Evolutionary conservation across 495 filamentous ascomycete species (phyloP), one percentile per base, ranked within the genome.

Genomic region (Talaromyces liani): DNA sequence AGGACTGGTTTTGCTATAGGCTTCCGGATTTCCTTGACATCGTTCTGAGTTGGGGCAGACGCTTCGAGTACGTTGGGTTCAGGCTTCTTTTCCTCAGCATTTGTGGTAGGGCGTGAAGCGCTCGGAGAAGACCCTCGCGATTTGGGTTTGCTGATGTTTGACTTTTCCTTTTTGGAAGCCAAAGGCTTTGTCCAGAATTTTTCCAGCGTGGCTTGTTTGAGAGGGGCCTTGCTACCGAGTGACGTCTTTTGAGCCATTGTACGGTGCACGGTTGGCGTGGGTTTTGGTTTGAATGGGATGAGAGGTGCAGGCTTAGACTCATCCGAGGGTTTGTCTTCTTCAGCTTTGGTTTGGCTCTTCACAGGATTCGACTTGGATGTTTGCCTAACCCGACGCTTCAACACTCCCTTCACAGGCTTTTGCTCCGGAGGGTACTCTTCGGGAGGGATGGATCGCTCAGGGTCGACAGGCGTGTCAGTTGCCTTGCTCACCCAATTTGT

Each of bases 181-280:
- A 54, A 14, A 54, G 0, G 49, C 22, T 25, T 25, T 56, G 53
- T 29, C 72, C 70, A 74, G 16, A 67, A 67, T 36, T 70, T 68
- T 54, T 71, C 70, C 4, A 72, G 59, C 1, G 70, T 72, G 16
- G 69, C 67, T 60, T 74, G 72, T 27, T 69, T 69, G 4, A 41
- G 24, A 16, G 56, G 31, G 20, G 62, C 33, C 49, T 66, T 69
- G 31, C 7, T 62, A 14, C 64, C 64, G 8, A 51, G 68, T 3
- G 65, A 41, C 2, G 65, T 57, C 58, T 69, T 72, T 7, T 74
- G 72, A 24, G 16, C 60, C 72, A 72, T 72, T 10, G 64, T 71
- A 2, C 54, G 64, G 57, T 70, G 65, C 34, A 69, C 66, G 36
- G 66, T 14, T 24, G 61, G 24, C 9, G n/a, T 25, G 5, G 53